A percentile compares a stretch with the other conserved stretches of the same genome.
Evolutionary conservation across 768 basidiomycete species (phyloP).

Genomic region (Tephrocybe sp.): DNA sequence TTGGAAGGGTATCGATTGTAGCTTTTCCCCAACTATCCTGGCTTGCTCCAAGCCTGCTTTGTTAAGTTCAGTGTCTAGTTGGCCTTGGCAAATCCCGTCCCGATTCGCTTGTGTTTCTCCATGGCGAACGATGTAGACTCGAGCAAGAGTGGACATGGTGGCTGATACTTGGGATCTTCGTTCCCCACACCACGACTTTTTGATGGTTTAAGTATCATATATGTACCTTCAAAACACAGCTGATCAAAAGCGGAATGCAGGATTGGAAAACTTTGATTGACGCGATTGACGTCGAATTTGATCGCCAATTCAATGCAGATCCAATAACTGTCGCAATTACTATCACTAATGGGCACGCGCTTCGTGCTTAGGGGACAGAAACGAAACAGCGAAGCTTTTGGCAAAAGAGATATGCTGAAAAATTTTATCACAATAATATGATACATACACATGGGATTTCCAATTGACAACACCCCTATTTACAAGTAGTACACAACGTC

Average conservation of each 20-base stretch:
- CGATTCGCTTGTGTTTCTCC: conserved; percentile 76
- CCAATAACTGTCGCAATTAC: no score
- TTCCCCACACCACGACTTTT: not conserved
- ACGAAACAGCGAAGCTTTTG: no score
- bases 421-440: no score
- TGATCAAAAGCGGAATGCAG: conserved; percentile 3
- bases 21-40: conserved; percentile 45
- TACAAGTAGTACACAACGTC: no score
- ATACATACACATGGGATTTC: no score
- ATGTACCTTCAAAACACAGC: conserved; percentile 3
- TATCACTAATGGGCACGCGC: no score
- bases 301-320: no score
- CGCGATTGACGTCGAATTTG: not conserved
- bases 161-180: conserved; percentile 5
- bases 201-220: conserved; percentile 7
- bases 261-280: conserved; percentile 1
- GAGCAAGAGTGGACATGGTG: conserved; percentile 30
- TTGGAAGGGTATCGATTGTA: conserved; percentile 54
- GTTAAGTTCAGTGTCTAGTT: conserved; percentile 68
- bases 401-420: no score
- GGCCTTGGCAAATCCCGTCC: conserved; percentile 68
- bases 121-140: conserved; percentile 69
- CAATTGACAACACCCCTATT: no score
- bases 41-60: conserved; percentile 60
- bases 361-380: no score